Conservation (phyloP, 768 basidiomycete genomes). For the Collybiopsis confluens region DNA sequence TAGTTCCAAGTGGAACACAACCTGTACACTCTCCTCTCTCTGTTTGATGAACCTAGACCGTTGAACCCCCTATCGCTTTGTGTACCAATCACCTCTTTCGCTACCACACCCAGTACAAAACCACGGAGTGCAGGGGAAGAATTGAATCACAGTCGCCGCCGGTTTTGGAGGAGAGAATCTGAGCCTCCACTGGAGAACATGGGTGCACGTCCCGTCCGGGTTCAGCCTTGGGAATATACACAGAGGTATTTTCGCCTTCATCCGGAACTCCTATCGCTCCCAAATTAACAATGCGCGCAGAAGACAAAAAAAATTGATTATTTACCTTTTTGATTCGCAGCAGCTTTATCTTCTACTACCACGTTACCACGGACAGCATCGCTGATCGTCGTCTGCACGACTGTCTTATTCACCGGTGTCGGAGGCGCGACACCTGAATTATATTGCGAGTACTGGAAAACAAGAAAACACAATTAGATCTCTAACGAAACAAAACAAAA, state of each 20-base stretch:
- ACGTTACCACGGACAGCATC: constrained; percentile 52
- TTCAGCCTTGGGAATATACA: constrained; percentile 29
- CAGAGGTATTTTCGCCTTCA: constrained; percentile 27
- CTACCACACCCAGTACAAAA: too few species aligned
- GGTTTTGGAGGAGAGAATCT: too few species aligned
- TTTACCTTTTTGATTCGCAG: constrained; percentile 9
- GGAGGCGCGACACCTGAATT: constrained; percentile 23
- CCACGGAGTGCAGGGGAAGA: too few species aligned
- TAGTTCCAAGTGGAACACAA: too few species aligned
- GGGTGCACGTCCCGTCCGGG: too few species aligned
- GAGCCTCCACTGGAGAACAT: too few species aligned
- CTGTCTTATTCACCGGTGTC: constrained; percentile 32
- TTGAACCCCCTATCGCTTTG: too few species aligned
- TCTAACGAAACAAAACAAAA: not conserved
- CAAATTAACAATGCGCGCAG: not conserved
- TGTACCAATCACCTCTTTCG: too few species aligned
- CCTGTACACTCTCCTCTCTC: too few species aligned
- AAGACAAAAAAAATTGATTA: not conserved
- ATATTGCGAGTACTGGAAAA: constrained; percentile 56
- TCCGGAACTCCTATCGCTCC: not conserved
- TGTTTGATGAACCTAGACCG: too few species aligned
- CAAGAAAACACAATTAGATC: constrained; percentile 6
- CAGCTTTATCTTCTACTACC: constrained; percentile 43
- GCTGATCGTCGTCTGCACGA: constrained; percentile 42
- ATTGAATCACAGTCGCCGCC: too few species aligned